Evolutionary conservation across 2,329 filamentous ascomycete genomes (phyloP).

Genomic region (Clarireedia paspali): DNA sequence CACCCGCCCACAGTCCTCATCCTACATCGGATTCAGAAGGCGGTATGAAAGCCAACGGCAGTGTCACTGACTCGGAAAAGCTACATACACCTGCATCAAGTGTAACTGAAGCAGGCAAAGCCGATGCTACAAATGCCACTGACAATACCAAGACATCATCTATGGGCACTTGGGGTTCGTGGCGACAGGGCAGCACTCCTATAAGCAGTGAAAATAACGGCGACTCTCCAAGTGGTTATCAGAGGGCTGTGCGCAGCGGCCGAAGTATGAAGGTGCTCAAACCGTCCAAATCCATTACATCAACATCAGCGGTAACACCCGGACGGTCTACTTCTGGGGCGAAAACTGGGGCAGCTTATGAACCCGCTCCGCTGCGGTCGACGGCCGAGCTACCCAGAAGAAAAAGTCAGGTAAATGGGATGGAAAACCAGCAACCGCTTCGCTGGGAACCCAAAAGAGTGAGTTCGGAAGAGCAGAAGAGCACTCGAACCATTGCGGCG

Average conservation of each 20-base stretch:
- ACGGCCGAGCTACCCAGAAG: conserved; percentile 42
- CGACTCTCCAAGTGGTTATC: conserved; percentile 44
- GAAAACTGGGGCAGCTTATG: conserved; percentile 44
- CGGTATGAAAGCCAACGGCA: conserved; percentile 10
- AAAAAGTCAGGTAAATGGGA: conserved; percentile 41
- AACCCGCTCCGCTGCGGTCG: conserved; percentile 36
- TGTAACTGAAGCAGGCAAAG: conserved; percentile 3
- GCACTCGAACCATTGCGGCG: conserved; percentile 14
- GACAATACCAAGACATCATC: conserved; percentile 31
- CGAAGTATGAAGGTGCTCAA: conserved; percentile 88
- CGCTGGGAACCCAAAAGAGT: conserved; percentile 48
- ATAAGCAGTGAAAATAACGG: conserved; percentile 18
- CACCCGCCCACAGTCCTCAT: conserved; percentile 9
- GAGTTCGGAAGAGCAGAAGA: conserved; percentile 31
- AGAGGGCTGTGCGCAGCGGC: conserved; percentile 57
- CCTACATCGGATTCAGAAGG: conserved; percentile 16
- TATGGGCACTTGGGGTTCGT: conserved; percentile 62
- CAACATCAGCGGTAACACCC: conserved; percentile 35
- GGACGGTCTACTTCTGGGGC: conserved; percentile 33
- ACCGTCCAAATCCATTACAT: conserved; percentile 58
- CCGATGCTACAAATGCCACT: conserved; percentile 12
- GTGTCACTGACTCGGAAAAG: conserved; percentile 16
- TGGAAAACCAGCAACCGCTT: conserved; percentile 20
- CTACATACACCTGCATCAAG: conserved; percentile 1
- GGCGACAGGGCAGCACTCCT: conserved; percentile 47